Percentiles rank a stretch among this genome's conserved stretches.
Conservation (phyloP, 768 basidiomycete genomes). For the Trichaptum fuscoviolaceum region DNA sequence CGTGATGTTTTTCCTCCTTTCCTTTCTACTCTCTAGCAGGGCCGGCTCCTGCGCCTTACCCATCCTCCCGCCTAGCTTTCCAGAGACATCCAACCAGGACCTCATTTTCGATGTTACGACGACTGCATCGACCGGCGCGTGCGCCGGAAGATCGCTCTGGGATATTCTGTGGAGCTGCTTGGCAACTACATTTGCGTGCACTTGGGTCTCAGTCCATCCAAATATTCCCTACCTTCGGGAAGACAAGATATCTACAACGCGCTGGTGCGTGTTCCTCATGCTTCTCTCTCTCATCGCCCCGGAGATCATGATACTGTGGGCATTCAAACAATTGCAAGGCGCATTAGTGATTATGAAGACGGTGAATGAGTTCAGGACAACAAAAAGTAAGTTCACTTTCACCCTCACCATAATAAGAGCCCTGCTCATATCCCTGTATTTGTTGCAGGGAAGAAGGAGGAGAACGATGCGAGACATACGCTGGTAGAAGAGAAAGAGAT, state of each 20-base stretch:
- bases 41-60: no score
- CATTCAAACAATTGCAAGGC: background rate
- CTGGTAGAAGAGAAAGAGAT: no score
- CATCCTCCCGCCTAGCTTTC: no score
- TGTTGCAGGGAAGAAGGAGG: no score
- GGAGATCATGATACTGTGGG: constrained; percentile 20
- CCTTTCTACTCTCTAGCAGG: no score
- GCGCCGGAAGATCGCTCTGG: constrained; percentile 1
- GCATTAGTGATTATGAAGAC: background rate
- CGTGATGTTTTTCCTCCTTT: no score
- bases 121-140: background rate
- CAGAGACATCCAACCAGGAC: no score
- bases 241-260: constrained; percentile 9
- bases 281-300: constrained; percentile 22
- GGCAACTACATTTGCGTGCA: constrained; percentile 24
- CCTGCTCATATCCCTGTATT: no score
- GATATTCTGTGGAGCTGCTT: constrained; percentile 24
- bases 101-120: background rate
- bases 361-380: background rate
- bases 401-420: no score
- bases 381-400: no score
- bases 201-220: constrained; percentile 27
- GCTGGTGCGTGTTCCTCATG: constrained; percentile 18
- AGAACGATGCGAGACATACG: no score
- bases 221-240: constrained; percentile 21